phyloP scores from a whole-genome alignment of 2,329 filamentous ascomycete genomes.

The Monilinia polystroma region DNA sequence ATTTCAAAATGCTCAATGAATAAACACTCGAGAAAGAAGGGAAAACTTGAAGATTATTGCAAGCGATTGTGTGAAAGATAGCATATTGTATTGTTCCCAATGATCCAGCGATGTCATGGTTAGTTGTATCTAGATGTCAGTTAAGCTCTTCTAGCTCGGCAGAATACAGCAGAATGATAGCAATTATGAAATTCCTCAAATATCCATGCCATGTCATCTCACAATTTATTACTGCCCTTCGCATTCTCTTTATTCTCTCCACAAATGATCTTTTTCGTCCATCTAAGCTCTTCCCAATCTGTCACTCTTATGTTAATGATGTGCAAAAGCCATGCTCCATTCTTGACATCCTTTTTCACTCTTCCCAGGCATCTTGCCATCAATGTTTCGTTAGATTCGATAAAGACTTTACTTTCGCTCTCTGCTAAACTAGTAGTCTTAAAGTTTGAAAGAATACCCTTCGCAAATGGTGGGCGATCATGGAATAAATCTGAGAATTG shows the following conservation, averaged over 20 bases:
- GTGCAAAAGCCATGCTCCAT: slow-evolving; percentile 43
- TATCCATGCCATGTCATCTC: slow-evolving; percentile 19
- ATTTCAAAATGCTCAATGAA: background rate
- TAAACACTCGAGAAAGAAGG: background rate
- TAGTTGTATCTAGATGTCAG: slow-evolving; percentile 34
- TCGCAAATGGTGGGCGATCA: slow-evolving; percentile 54
- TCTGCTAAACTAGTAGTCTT: slow-evolving; percentile 48
- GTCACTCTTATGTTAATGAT: slow-evolving; percentile 53
- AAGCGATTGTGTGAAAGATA: background rate
- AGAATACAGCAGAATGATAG: slow-evolving; percentile 28
- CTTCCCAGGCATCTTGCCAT: slow-evolving; percentile 51
- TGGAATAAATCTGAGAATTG: slow-evolving; percentile 63
- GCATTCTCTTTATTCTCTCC: slow-evolving; percentile 28
- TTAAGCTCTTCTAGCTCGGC: slow-evolving; percentile 23
- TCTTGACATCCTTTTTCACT: slow-evolving; percentile 46
- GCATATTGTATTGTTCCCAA: background rate
- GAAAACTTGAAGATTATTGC: background rate
- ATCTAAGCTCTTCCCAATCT: slow-evolving; percentile 53
- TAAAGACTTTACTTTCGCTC: slow-evolving; percentile 46
- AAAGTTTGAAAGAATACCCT: slow-evolving; percentile 49
- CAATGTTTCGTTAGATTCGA: slow-evolving; percentile 39
- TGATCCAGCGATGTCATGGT: slow-evolving; percentile 1
- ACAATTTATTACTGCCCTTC: slow-evolving; percentile 11
- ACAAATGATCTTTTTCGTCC: slow-evolving; percentile 48
- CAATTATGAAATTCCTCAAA: slow-evolving; percentile 28